A percentile compares a stretch with the other conserved stretches of the same genome.
Conservation (phyloP, 106 monocot species). For the Allium sativum region DNA sequence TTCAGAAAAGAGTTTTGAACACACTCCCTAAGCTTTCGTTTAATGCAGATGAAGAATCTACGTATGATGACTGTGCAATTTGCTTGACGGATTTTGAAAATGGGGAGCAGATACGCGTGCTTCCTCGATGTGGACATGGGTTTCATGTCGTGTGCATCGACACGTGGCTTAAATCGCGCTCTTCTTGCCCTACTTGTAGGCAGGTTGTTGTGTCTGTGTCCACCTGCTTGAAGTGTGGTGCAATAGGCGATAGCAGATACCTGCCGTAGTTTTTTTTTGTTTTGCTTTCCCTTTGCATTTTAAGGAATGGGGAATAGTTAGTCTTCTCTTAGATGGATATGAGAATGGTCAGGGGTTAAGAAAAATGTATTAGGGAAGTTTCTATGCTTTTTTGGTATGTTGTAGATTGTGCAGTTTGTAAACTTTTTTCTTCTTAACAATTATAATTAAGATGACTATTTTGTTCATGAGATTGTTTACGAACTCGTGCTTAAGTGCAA, state of each 20-base stretch:
- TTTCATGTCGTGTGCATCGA: constrained; percentile 28
- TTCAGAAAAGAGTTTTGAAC: constrained; percentile 23
- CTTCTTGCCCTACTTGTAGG: constrained; percentile 22
- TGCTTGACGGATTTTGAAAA: constrained; percentile 17
- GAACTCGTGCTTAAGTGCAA: no score
- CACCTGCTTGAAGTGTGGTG: constrained; percentile 12
- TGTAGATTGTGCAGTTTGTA: no score
- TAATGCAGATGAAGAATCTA: not conserved
- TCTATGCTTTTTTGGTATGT: no score
- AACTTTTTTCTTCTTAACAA: no score
- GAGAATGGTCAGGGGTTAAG: no score
- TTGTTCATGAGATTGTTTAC: no score
- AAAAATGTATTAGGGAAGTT: no score
- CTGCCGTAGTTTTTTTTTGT: constrained; percentile 6
- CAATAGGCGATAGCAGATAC: not conserved
- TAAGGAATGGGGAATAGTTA: no score
- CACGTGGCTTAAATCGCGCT: constrained; percentile 25
- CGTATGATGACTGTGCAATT: constrained; percentile 15
- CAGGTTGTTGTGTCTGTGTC: constrained; percentile 2
- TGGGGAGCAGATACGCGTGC: constrained; percentile 18
- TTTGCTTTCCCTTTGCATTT: not conserved
- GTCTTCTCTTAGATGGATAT: no score
- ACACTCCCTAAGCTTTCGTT: constrained; percentile 22
- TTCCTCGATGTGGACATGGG: constrained; percentile 24
- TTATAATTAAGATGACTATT: no score